Evolutionary conservation across 257 asterid genomes (phyloP), one percentile per base, ranked within the genome.

Genomic region (Forsythia suspensa): DNA sequence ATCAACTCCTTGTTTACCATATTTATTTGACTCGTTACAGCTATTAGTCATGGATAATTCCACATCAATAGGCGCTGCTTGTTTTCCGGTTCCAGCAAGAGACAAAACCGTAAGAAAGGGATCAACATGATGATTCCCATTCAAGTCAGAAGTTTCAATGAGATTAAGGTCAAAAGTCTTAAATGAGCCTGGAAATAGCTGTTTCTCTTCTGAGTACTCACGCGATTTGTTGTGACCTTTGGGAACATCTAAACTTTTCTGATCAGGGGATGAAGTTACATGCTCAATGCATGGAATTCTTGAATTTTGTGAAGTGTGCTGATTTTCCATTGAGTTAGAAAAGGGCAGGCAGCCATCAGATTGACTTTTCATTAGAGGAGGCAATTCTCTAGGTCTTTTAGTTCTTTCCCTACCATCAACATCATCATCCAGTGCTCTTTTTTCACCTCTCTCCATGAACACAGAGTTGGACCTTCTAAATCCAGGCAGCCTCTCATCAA

Each of bases 101-200:
- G 89, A 80, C 16, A 92, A 86, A 72, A 89, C 87, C 46, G 76
- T 72, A n/a, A 80, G 82, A 85, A 81, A 67, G 7, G 90, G 83
- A 76, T 82, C 84, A 76, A 85, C 80, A 34, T 80, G 87, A 63
- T 84, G 91, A 85, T 81, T 88, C 83, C 88, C 95, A 38, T 80
- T 79, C 52, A 78, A 82, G 79, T 94, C 97, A 85, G 87, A 85
- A 65, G 88, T 81, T 83, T 91, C 97, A 83, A 82, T 80, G 73
- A 90, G 96, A 87, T 96, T 94, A 83, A 96, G 91, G 85, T 96
- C 99, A 5, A 90, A 94, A 37, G 95, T 91, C 85, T 93, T 94
- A 51, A 92, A 94, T 81, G 98, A 90, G 76, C 90, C 84, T 0
- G 96, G 92, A 82, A 88, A 86, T 36, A 90, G 84, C 76, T 88